Base-by-base conservation (phyloP, 2,329 filamentous ascomycete genomes). In the Hymenoscyphus scutula region DNA sequence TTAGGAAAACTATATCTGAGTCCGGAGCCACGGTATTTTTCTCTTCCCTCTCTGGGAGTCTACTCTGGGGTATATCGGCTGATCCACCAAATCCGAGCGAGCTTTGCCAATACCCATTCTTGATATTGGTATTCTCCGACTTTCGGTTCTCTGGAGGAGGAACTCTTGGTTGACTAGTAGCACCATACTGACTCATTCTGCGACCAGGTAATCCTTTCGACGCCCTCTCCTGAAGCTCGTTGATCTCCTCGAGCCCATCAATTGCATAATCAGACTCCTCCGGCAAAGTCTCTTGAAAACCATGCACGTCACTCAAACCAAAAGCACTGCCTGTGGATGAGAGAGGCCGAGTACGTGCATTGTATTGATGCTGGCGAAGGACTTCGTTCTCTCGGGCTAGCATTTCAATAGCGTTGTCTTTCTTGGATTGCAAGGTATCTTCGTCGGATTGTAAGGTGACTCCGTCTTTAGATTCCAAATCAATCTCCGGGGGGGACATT, bases 401-500 rank as follows among this genome's bases (percentile, higher is more conserved):
- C 71, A 83, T 78, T 73, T 89, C 86, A 57, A 89, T 88, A 0
- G 81, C 85, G 73, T 87, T 87, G 29, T 84, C 81, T 62, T 88
- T 84, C 30, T 67, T 70, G 0, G 77, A 81, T 67, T 85, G 84
- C 54, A 84, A 79, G 59, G 81, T 80, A 5, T 77, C 81, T 19
- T 81, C 81, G 63, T 83, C 15, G 2, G n/a, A n/a, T 5, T n/a
- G n/a, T n/a, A n/a, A n/a, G n/a, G n/a, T n/a, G n/a, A n/a, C n/a
- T n/a, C n/a, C n/a, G n/a, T n/a, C n/a, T n/a, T n/a, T n/a, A n/a
- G n/a, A 41, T 41, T 41, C 93, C 56, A 97, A 78, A 64, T 96
- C 78, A 1, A 93, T 91, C 71, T 98, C 94, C 77, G 96, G 96
- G 27, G 94, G 95, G 1, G 94, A 98, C 55, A 99, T 97, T 0